Conservation (phyloP, 2,329 filamentous ascomycete genomes). For the Monosporascus sp. region DNA sequence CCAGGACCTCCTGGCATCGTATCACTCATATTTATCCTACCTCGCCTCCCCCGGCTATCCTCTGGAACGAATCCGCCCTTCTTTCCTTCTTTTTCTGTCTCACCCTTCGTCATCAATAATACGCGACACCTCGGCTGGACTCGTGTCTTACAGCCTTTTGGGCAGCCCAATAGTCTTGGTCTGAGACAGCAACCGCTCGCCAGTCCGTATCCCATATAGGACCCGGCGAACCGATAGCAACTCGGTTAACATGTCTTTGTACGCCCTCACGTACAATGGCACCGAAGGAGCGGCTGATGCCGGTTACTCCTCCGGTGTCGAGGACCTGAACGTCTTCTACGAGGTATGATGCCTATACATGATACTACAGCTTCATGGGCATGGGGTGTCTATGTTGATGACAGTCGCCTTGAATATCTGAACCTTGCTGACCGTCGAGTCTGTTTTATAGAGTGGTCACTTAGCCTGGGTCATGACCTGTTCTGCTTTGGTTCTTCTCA, state of each 20-base stretch:
- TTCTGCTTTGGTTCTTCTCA: constrained; percentile 77
- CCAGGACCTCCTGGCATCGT: too few species aligned
- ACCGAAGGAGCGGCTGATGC: constrained; percentile 42
- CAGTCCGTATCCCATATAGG: background rate
- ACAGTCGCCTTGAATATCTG: too few species aligned
- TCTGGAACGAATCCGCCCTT: too few species aligned
- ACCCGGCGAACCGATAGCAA: background rate
- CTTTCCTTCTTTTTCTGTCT: too few species aligned
- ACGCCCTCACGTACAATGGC: constrained; percentile 42
- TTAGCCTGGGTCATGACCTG: constrained; percentile 75
- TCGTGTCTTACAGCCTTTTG: background rate
- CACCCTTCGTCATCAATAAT: background rate
- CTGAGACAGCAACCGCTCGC: background rate
- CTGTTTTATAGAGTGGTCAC: constrained; percentile 60
- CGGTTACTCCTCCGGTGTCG: constrained; percentile 45
- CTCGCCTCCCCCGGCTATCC: too few species aligned
- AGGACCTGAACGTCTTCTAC: constrained; percentile 81
- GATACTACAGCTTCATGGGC: background rate
- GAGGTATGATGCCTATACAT: constrained; percentile 45
- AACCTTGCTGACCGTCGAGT: constrained; percentile 2
- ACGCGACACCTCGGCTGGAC: background rate
- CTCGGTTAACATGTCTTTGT: constrained; percentile 19
- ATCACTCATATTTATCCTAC: too few species aligned
- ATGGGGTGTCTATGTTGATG: too few species aligned
- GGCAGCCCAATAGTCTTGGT: background rate